Conservation (phyloP, 352 stramenopile species). For the Pythium inflatum region DNA sequence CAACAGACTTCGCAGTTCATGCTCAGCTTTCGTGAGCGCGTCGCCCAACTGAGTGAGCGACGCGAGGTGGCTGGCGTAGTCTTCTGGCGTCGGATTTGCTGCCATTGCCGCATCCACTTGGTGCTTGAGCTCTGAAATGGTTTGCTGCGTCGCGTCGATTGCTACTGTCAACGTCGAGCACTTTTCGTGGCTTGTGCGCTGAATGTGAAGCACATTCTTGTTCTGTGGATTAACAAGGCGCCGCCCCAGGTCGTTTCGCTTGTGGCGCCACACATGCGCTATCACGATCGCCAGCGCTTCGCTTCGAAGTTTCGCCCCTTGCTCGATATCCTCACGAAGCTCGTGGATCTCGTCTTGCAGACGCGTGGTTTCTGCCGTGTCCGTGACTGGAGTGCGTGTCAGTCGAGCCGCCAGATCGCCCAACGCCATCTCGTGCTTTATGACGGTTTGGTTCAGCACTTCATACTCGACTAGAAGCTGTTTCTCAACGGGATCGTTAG, state of each 20-base stretch:
- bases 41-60: background rate
- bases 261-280: conserved; percentile 28
- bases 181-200: conserved; percentile 23
- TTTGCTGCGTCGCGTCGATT: background rate
- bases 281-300: conserved; percentile 43
- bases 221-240: background rate
- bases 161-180: conserved; percentile 3
- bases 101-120: background rate
- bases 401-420: conserved; percentile 38
- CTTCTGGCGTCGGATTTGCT: background rate
- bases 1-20: conserved; percentile 4
- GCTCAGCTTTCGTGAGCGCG: background rate
- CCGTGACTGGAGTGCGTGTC: conserved; percentile 25
- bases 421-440: conserved; percentile 43
- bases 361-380: conserved; percentile 31
- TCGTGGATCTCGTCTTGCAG: conserved; percentile 50
- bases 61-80: background rate
- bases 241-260: background rate
- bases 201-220: conserved; percentile 13
- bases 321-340: conserved; percentile 38
- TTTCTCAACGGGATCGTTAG: conserved; percentile 23
- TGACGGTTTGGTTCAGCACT: conserved; percentile 14
- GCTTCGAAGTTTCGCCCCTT: conserved; percentile 37
- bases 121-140: background rate
- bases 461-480: conserved; percentile 21